A percentile compares a stretch with the other conserved stretches of the same genome.
These are phyloP conservation scores for Physcomitrellopsis africana DNA, from an alignment of 225 moss, liverwort and hornwort genomes.

Conservation along the genomic window DNA sequence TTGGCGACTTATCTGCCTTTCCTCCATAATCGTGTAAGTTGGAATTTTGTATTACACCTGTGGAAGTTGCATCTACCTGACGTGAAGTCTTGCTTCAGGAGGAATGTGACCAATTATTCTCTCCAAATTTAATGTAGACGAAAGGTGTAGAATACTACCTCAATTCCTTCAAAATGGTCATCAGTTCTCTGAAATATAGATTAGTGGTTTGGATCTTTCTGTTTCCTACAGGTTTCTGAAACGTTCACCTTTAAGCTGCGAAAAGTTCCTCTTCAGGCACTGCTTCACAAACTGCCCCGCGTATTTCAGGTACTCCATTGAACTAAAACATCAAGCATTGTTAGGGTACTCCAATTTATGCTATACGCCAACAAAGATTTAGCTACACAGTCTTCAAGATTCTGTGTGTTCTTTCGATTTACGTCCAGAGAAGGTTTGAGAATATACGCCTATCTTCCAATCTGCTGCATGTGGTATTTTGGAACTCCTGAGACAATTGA, in stretches of 20 bases:
- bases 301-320: conserved; percentile 51
- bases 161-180: too few species aligned
- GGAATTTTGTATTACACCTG: too few species aligned
- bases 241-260: conserved; percentile 36
- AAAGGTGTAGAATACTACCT: too few species aligned
- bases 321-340: not conserved
- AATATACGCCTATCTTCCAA: not conserved
- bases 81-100: too few species aligned
- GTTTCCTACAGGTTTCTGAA: not conserved
- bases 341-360: not conserved
- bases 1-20: conserved; percentile 34
- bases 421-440: conserved; percentile 1
- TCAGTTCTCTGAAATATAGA: too few species aligned
- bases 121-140: too few species aligned
- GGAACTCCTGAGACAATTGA: not conserved
- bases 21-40: conserved; percentile 22
- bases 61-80: too few species aligned
- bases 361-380: not conserved
- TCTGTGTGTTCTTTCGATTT: not conserved
- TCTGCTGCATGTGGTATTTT: conserved; percentile 1
- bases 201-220: too few species aligned
- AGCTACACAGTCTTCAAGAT: not conserved
- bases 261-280: conserved; percentile 36
- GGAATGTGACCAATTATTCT: too few species aligned
- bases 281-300: conserved; percentile 34